Evolutionary conservation across 805 yeast genomes (phyloP).

Genomic region (Metschnikowia colocasiae): DNA sequence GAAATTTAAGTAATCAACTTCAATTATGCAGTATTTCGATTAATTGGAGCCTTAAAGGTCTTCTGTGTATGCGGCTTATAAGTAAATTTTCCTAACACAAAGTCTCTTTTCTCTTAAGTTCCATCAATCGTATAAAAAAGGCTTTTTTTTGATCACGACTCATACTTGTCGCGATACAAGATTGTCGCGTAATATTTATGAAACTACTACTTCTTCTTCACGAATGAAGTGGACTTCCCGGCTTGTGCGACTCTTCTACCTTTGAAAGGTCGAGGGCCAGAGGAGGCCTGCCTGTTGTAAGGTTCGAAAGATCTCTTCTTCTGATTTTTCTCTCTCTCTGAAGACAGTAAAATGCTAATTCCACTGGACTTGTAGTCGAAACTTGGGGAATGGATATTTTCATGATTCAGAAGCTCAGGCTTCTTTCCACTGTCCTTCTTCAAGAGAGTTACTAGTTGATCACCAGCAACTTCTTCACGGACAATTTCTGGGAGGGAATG

Average conservation of each 20-base stretch:
- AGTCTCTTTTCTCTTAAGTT: too few species aligned
- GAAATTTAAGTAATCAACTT: too few species aligned
- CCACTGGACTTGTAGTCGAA: constrained; percentile 12
- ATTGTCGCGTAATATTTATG: background rate
- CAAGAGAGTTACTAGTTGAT: constrained; percentile 1
- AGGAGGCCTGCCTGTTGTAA: constrained; percentile 41
- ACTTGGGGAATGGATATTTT: background rate
- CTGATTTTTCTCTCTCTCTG: constrained; percentile 19
- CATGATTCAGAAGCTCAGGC: background rate
- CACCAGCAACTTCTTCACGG: background rate
- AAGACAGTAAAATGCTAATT: constrained; percentile 13
- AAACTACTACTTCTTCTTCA: constrained; percentile 9
- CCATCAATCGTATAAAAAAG: too few species aligned
- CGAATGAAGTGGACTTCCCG: constrained; percentile 40
- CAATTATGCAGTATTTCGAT: too few species aligned
- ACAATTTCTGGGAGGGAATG: background rate
- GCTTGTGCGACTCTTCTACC: constrained; percentile 32
- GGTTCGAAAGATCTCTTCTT: constrained; percentile 58
- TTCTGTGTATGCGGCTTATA: too few species aligned
- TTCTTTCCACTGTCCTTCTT: constrained; percentile 3
- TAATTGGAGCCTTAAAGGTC: too few species aligned
- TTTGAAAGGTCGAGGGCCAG: constrained; percentile 55
- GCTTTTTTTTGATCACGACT: too few species aligned
- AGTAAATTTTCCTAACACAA: too few species aligned
- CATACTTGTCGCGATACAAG: background rate